Conservation (phyloP, 2,329 filamentous ascomycete species). For the Sporothrix protearum region DNA sequence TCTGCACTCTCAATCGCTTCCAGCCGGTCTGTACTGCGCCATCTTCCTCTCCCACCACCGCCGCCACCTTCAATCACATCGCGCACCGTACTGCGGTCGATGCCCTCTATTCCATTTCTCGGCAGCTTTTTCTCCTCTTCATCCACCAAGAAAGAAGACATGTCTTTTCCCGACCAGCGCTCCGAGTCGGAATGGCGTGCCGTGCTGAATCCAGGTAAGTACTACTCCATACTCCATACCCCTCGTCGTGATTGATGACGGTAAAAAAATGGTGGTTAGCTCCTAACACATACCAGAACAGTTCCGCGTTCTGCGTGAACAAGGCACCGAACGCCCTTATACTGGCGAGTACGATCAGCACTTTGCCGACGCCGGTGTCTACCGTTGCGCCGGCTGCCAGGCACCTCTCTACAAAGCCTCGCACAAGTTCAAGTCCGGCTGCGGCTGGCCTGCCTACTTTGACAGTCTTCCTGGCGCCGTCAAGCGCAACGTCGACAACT, state of each 20-base stretch:
- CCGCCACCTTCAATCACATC: conserved; percentile 36
- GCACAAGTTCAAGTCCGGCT: conserved; percentile 95
- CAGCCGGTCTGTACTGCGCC: conserved; percentile 37
- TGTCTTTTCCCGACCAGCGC: conserved; percentile 78
- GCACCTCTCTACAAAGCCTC: conserved; percentile 86
- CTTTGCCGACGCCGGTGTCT: conserved; percentile 69
- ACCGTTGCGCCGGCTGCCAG: conserved; percentile 81
- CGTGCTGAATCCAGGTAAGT: conserved; percentile 60
- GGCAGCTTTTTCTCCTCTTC: conserved; percentile 69
- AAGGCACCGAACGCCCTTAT: conserved; percentile 81
- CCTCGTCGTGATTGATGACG: neutral
- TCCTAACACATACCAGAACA: conserved; percentile 62
- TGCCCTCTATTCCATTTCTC: conserved; percentile 76
- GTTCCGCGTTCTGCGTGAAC: conserved; percentile 87
- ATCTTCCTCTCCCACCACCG: conserved; percentile 45
- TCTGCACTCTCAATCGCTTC: conserved; percentile 48
- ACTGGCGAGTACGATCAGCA: conserved; percentile 87
- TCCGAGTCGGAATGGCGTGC: conserved; percentile 84
- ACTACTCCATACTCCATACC: neutral
- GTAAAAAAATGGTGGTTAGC: neutral
- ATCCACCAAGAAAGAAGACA: conserved; percentile 47
- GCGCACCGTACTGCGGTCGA: conserved; percentile 46
- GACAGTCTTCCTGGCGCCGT: conserved; percentile 92
- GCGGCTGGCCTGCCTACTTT: conserved; percentile 97
- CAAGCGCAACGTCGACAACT: conserved; percentile 70